Evolutionary conservation across 1,284 basidiomycete genomes (phyloP), one percentile per base, ranked within the genome.

Genomic region (Baeospora myosura): DNA sequence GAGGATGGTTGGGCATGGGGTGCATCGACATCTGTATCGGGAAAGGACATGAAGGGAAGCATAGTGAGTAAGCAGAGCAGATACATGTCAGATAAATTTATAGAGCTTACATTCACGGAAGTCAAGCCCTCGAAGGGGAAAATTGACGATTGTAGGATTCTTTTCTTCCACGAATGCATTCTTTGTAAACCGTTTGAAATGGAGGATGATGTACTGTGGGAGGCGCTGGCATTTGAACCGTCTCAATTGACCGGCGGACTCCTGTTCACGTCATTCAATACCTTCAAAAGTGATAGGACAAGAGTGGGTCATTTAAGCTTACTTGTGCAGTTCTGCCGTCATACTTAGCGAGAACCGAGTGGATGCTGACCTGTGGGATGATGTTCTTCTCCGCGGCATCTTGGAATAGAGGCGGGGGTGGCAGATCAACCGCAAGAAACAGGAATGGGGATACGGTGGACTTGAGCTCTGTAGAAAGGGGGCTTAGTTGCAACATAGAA

Each of bases 131-230:
- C 89, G 78, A 33, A 97, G 73, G 8, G 93, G 93, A 58, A 97
- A 98, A 58, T 96, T 98, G 53, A 99, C 89, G 47, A 98, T 94
- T 1, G 96, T 99, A 2, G 94, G 94, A 58, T 99, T 98, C 62
- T 97, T 95, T 64, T 98, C 95, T 63, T 98, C 95, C 1, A 97
- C 91, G 56, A 99, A 98, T 40, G 78, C 78, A 63, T 98, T 99
- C 62, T 91, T 96, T n/a, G 91, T 96, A 65, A 98, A 99, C 23
- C 96, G 81, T 58, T 95, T 98, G 70, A 88, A 95, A 61, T 97
- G 91, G 18, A 98, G 69, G 52, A 98, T 88, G 52, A 99, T 81
- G 59, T 94, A 98, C 31, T 76, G 89, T 16, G 96, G 96, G 43
- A 98, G 69, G 17, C 75, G 73, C 47, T 86, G 84, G 51, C 95